Conservation (phyloP, 306 rosid species). For the Begonia fuchsioides region DNA sequence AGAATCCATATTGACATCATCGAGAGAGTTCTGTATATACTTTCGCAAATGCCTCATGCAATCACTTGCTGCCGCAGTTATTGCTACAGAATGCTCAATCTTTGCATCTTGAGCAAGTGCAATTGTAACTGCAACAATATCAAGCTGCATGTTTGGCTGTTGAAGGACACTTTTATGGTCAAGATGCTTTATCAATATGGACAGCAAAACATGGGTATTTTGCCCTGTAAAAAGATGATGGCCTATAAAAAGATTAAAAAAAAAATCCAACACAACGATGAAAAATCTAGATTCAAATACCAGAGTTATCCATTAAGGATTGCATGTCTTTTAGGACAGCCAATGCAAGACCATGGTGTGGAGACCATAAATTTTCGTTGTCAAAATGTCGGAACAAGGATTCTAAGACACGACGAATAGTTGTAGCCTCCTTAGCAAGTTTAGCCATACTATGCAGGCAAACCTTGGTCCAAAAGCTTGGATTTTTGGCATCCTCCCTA, state of each 20-base stretch:
- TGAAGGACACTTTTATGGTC: slow-evolving; percentile 78
- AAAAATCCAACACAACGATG: not conserved
- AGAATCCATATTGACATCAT: slow-evolving; percentile 32
- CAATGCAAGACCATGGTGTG: slow-evolving; percentile 49
- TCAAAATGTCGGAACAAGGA: slow-evolving; percentile 80
- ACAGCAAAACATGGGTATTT: slow-evolving; percentile 65
- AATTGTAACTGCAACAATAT: slow-evolving; percentile 65
- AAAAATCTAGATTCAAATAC: slow-evolving; percentile 19
- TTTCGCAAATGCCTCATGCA: slow-evolving; percentile 81
- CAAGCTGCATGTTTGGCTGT: slow-evolving; percentile 65
- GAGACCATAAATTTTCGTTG: slow-evolving; percentile 59
- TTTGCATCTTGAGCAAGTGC: slow-evolving; percentile 58
- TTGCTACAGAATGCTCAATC: slow-evolving; percentile 60
- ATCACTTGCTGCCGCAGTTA: slow-evolving; percentile 62
- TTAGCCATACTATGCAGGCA: slow-evolving; percentile 86
- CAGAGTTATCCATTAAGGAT: slow-evolving; percentile 65
- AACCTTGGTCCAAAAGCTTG: slow-evolving; percentile 82
- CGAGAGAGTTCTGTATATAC: slow-evolving; percentile 57
- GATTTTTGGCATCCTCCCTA: slow-evolving; percentile 72
- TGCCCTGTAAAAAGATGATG: slow-evolving; percentile 32
- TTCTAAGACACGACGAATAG: slow-evolving; percentile 81
- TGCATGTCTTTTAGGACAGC: slow-evolving; percentile 66
- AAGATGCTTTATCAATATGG: slow-evolving; percentile 76
- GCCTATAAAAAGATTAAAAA: not conserved
- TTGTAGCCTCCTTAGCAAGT: slow-evolving; percentile 83